Evolutionary conservation across 305 asterid genomes (phyloP), one percentile per base, ranked within the genome.

Genomic region (Solanum hybrid): DNA sequence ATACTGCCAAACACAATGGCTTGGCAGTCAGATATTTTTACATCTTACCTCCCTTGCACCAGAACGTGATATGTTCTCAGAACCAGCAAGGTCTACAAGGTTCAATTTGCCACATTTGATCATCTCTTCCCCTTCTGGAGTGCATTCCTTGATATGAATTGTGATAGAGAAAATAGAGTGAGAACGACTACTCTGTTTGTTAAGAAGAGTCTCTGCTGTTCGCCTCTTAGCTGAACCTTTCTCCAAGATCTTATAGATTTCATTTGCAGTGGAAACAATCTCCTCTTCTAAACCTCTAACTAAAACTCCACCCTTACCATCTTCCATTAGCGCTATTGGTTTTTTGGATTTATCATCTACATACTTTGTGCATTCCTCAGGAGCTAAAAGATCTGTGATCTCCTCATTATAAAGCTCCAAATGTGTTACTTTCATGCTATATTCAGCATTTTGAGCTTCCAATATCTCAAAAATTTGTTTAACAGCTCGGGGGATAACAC

Each of bases 201-300:
- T 98, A 37, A 98, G 99, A 93, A 98, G 97, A 73, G 99, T 98
- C 93, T 98, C 99, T 10, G 99, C 99, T 35, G 99, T 98, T 86
- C 95, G 97, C 93, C 99, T 94, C 92, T 98, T 98, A 85, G 99
- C 99, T 46, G 99, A 98, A 89, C 99, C 99, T 95, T 95, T 97
- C 94, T 97, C 99, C 86, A 98, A 90, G 92, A 98, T 95, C 90
- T 95, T 96, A 91, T 96, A 98, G 90, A 98, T 98, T 93, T 98
- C 99, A 91, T 97, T 93, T 73, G 99, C 99, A 88, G 97, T 95
- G 88, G 96, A 94, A 86, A 98, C 99, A 74, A 97, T 94, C 94
- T 98, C 99, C 93, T 98, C 99, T 93, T 98, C 99, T 95, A 97
- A 92, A 91, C 99, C 99, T 92, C 99, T 93, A 69, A 98, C 98